Base-by-base conservation (phyloP, 2,329 filamentous ascomycete genomes). In the Trichoderma citrinoviride region DNA sequence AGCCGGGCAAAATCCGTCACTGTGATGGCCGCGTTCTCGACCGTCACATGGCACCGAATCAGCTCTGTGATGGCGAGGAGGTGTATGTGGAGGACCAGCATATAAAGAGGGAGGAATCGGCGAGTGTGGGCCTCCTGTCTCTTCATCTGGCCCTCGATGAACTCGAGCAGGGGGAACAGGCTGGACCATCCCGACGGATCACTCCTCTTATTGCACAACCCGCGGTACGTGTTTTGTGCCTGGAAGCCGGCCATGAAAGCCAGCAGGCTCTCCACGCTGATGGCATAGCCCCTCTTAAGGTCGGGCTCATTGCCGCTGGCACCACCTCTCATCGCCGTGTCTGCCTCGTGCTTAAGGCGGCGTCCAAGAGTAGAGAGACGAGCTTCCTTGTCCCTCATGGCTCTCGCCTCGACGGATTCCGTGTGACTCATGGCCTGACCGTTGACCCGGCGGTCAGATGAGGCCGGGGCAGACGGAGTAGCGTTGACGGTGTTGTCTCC, bases 201-300 rank as follows among this genome's bases (percentile, higher is more conserved):
- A 58, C 73, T 73, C 29, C 75, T 71, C 67, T 79, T 80, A 56
- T 79, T 78, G 61, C 81, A 77, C n/a, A 82, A 68, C 27, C 75
- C 72, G 4, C 81, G 78, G 12, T 74, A 74, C 50, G 81, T 77
- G 72, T 81, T 82, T 50, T 81, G 74, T 2, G 81, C 77, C 66
- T 84, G 78, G 72, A 86, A 86, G 1, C 80, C 79, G 15, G 83
- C 74, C 75, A 86, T 81, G 68, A 85, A 87, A 5, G 81, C 78
- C 61, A 84, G 72, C 21, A 82, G 77, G 71, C 82, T 82, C 69
- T 85, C 82, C 8, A 84, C 73, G 40, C 79, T 79, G 12, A 82
- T 74, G 0, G 77, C 77, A 33, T 76, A 77, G 37, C 77, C 77
- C n/a, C 77, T 74, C 69, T 79, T 80, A 60, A 76, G 72, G 25